Evolutionary conservation across 208 protist species (phyloP), one percentile per base, ranked within the genome.

Genomic region (Polymyxa betae): DNA sequence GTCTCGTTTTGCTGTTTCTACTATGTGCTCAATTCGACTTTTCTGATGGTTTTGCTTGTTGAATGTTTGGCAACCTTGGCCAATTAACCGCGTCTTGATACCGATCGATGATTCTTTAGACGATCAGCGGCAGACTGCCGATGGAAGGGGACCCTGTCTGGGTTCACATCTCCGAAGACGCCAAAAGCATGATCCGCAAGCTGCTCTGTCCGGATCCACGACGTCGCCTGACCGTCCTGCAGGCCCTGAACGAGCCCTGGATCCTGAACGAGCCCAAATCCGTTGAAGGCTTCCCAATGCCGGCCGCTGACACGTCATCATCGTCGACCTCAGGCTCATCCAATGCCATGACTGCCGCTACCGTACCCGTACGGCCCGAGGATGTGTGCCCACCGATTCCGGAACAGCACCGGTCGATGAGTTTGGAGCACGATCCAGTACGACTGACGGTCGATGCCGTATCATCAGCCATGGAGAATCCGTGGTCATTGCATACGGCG

Each of bases 201-300:
- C 38, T 91, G 77, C 90, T 91, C 16, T 49, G 54, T 20, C 10
- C 41, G 10, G 52, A 89, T 10, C 89, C 89, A 0, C 12, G 90
- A 20, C 5, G 90, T 0, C 89, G 89, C 89, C 29, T 90, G 52
- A 90, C 89, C 46, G 89, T 32, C 66, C 1, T 10, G 10, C 38
- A 90, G 43, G 89, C 72, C 35, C n/a, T 82, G 72, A 82, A 82
- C 16, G 72, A 82, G 16, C 72, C 72, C 35, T 82, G 72, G 72
- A 82, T 82, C 72, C 5, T 35, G 72, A 60, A 24, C 49, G 49
- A n/a, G n/a, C n/a, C n/a, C n/a, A n/a, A n/a, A n/a, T n/a, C n/a
- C n/a, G n/a, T n/a, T n/a, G n/a, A n/a, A n/a, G n/a, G n/a, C n/a
- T n/a, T n/a, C n/a, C n/a, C n/a, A n/a, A n/a, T n/a, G n/a, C n/a